Base-by-base conservation (phyloP, 2,329 filamentous ascomycete species). In the Chalaropsis ovoidea region DNA sequence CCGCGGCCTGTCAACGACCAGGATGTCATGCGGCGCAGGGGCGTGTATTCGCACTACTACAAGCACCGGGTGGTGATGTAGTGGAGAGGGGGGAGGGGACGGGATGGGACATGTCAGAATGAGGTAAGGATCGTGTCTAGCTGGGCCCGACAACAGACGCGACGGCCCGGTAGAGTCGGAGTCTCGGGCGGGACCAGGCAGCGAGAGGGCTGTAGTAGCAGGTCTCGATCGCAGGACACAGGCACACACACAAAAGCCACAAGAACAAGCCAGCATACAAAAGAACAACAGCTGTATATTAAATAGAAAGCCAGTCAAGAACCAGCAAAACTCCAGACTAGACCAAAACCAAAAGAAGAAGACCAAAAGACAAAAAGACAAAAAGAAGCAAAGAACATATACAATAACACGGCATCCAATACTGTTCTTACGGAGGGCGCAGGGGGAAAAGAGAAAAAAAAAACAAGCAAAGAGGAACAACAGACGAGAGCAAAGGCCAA, bases 281-380 rank as follows among this genome's bases (percentile, higher is more conserved):
- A 35, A 19, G 8, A 62, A 64, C 41, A 39, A 43, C 54, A 65
- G 66, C 62, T 67, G 66, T 67, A 63, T 62, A 62, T 67, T 67
- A 58, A 58, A 35, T 58, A 65, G 66, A 67, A 65, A 39, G 56
- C 62, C 39, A 65, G 66, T 56, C 63, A 65, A 64, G 62, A 67
- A 67, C 66, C 63, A 67, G 63, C 66, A 67, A 58, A 67, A 67
- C 66, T 65, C 66, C 47, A 58, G 64, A 65, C 66, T 49, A 65
- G 66, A 65, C 49, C 19, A 60, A 67, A 61, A 63, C 10, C 31
- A 49, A 47, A 43, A 65, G 19, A 60, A 45, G 15, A 49, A 22
- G 56, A 65, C 10, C 11, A n/a, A 35, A 17, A 24, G 13, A n/a
- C n/a, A 60, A 45, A 8, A 49, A 22, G 56, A 65, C 10, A 3